A percentile compares a stretch with the other conserved stretches of the same genome.
Conservation (phyloP, 2,329 filamentous ascomycete genomes). For the Stachybotrys elegans region DNA sequence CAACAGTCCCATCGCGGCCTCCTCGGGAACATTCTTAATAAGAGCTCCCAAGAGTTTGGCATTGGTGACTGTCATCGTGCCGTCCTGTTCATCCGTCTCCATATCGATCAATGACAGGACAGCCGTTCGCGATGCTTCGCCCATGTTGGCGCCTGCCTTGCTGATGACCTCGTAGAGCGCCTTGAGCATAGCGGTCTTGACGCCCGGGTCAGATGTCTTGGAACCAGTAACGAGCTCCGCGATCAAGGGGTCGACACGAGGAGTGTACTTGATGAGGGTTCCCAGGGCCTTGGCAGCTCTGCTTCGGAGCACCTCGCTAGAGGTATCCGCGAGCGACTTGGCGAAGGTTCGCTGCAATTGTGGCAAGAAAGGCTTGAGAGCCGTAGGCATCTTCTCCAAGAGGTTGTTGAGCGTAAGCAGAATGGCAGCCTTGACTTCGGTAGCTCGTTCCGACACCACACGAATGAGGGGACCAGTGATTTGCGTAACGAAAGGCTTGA, state of each 20-base stretch:
- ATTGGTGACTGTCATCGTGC: slow-evolving; percentile 80
- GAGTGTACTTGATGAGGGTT: slow-evolving; percentile 91
- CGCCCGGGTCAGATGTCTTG: slow-evolving; percentile 78
- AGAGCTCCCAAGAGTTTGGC: slow-evolving; percentile 85
- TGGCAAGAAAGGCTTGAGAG: slow-evolving; percentile 93
- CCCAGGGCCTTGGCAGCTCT: slow-evolving; percentile 91
- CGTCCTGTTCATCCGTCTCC: slow-evolving; percentile 70
- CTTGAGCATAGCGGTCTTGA: slow-evolving; percentile 94
- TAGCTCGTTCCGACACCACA: slow-evolving; percentile 93
- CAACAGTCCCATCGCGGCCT: slow-evolving; percentile 54
- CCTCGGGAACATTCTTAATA: slow-evolving; percentile 75
- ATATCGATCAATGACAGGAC: slow-evolving; percentile 85
- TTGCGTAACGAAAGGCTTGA: slow-evolving; percentile 94
- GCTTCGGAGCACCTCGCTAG: slow-evolving; percentile 80
- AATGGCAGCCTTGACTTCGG: slow-evolving; percentile 94
- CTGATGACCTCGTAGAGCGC: slow-evolving; percentile 93
- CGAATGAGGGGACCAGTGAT: slow-evolving; percentile 97
- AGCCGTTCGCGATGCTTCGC: slow-evolving; percentile 78
- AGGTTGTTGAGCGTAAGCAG: slow-evolving; percentile 91
- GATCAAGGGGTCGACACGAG: slow-evolving; percentile 91
- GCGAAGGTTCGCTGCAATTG: slow-evolving; percentile 96
- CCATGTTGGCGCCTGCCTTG: slow-evolving; percentile 93
- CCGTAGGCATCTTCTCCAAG: slow-evolving; percentile 91
- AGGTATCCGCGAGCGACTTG: slow-evolving; percentile 87
- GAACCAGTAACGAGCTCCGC: slow-evolving; percentile 90